Conservation (phyloP, 2,329 filamentous ascomycete species). For the Grosmannia serpens region DNA sequence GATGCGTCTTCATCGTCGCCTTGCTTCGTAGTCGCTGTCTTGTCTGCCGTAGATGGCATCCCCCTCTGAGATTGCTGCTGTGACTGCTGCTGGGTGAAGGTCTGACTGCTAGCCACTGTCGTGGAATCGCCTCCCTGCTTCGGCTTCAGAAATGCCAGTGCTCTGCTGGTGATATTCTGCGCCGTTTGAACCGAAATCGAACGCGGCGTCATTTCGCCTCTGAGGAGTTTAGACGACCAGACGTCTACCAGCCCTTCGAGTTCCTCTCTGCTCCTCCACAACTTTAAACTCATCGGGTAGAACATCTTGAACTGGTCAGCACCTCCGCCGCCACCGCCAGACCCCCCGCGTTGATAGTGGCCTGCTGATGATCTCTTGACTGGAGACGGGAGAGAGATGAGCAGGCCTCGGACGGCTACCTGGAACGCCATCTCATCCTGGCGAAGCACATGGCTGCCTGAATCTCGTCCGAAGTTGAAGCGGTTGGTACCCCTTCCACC, state of each 20-base stretch:
- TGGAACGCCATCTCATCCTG: slow-evolving; percentile 95
- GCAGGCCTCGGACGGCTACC: slow-evolving; percentile 71
- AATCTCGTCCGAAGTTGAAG: slow-evolving; percentile 36
- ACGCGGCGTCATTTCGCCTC: slow-evolving; percentile 42
- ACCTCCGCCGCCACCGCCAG: slow-evolving; percentile 27
- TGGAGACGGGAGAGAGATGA: slow-evolving; percentile 75
- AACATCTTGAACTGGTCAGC: slow-evolving; percentile 77
- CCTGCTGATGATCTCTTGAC: slow-evolving; percentile 60
- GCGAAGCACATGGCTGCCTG: slow-evolving; percentile 61
- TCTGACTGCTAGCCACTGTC: not conserved
- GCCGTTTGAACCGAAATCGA: slow-evolving; percentile 14
- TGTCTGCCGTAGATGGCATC: not conserved
- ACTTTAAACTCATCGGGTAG: slow-evolving; percentile 71
- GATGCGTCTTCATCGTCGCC: not conserved
- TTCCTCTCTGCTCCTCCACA: slow-evolving; percentile 79
- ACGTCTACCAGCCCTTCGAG: slow-evolving; percentile 61
- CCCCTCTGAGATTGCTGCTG: not conserved
- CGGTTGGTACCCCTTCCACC: slow-evolving; percentile 34
- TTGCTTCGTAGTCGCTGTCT: not conserved
- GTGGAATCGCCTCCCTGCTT: slow-evolving; percentile 13
- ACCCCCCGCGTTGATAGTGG: slow-evolving; percentile 16
- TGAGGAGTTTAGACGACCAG: slow-evolving; percentile 52
- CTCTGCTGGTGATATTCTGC: slow-evolving; percentile 31
- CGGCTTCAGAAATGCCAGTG: slow-evolving; percentile 36
- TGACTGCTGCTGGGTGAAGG: not conserved